Evolutionary conservation across 2,329 filamentous ascomycete genomes (phyloP).

Genomic region (Lecanicillium sp.): DNA sequence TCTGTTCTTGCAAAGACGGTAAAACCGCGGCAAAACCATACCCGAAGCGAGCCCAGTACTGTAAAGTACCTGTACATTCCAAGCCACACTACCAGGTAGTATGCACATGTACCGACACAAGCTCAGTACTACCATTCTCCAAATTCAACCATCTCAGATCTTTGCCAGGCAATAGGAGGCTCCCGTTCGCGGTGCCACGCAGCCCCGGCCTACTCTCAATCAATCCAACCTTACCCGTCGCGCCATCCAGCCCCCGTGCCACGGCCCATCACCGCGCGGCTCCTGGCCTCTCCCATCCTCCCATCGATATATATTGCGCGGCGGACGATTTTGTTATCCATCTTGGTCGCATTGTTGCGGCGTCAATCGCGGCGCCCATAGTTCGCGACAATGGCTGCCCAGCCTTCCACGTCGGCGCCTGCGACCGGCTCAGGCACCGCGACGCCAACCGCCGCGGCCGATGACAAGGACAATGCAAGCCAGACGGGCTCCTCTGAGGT

Average conservation of each 20-base stretch:
- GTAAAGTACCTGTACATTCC: not conserved
- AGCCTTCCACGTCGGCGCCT: slow-evolving; percentile 27
- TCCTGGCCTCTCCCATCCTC: too few species aligned
- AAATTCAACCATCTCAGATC: too few species aligned
- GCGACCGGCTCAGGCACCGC: slow-evolving; percentile 23
- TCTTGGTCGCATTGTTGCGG: slow-evolving; percentile 7
- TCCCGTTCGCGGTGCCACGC: slow-evolving; percentile 1
- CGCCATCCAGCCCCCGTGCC: slow-evolving; percentile 9
- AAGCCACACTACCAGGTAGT: not conserved
- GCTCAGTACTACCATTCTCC: not conserved
- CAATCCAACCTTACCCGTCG: slow-evolving; percentile 8
- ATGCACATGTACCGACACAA: not conserved
- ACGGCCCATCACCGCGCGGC: too few species aligned
- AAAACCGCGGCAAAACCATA: too few species aligned
- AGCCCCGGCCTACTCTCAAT: not conserved
- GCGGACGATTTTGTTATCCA: not conserved
- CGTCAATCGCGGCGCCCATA: slow-evolving; percentile 22
- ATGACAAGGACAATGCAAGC: slow-evolving; percentile 19
- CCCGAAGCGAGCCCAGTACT: not conserved
- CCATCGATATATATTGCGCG: too few species aligned
- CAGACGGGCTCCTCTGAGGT: slow-evolving; percentile 18
- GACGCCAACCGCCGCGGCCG: slow-evolving; percentile 18
- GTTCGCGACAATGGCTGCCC: slow-evolving; percentile 34
- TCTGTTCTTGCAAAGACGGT: too few species aligned
- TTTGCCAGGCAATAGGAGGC: slow-evolving; percentile 1